Base-by-base conservation (phyloP, 169 alveolate species). In the Plasmodium gaboni region DNA sequence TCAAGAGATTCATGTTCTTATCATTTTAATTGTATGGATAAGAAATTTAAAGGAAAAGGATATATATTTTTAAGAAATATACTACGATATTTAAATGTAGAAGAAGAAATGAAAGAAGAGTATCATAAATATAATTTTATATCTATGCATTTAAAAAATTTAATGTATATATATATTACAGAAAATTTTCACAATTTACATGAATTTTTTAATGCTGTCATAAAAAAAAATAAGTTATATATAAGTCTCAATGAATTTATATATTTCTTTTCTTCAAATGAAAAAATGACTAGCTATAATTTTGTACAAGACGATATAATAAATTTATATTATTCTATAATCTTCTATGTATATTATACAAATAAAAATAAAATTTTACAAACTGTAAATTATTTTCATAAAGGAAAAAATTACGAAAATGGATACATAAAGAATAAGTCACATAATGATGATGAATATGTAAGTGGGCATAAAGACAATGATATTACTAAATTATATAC, bases 201-300 rank as follows among this genome's bases (percentile, higher is more conserved):
- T 44, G 32, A 59, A 8, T 86, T 86, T 86, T 86, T 70, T 64
- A 70, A 86, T 42, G 15, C 65, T 6, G 57, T 86, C 32, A 63
- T 7, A 28, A 86, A 86, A 53, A 59, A 86, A 71, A 86, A 86
- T 71, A 69, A 86, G 5, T 59, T 70, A 28, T 86, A 59, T 24
- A 48, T 86, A 26, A 86, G 76, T 22, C 8, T 71, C 64, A 86
- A 86, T 64, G 92, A 86, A 59, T 86, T 86, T 59, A n/a, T 86
- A 53, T 86, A 70, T 71, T 86, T 86, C 44, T 70, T 70, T 69
- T 71, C 74, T 15, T 46, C 70, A 60, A 53, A 86, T 70, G 87
- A 86, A 64, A 86, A 60, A 59, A 24, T 86, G 87, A 26, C 46
- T 19, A 71, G 12, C 9, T 60, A 71, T 42, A 50, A 22, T 71